Evolutionary conservation across 2,329 filamentous ascomycete genomes (phyloP).

Genomic region (Diaporthe caulivora): DNA sequence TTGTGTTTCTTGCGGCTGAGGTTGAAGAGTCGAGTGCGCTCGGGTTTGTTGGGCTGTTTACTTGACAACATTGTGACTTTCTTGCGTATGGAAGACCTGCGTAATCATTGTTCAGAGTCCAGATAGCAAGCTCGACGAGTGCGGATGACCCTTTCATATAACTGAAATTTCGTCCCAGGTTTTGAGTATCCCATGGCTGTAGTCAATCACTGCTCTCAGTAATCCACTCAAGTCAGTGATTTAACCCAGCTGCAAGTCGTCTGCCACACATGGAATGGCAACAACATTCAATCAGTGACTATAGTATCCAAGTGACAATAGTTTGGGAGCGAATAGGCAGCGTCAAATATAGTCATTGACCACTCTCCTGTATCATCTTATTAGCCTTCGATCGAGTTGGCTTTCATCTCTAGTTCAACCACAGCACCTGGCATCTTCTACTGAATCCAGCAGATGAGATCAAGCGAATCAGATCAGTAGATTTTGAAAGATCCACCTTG

Average conservation of each 20-base stretch:
- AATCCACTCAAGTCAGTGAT: not conserved
- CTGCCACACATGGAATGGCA: not conserved
- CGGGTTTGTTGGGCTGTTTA: not conserved
- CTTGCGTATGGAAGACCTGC: not conserved
- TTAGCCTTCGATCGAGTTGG: not conserved
- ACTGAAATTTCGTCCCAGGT: not conserved
- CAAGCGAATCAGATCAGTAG: not conserved
- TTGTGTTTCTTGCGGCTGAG: not conserved
- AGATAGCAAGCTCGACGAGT: not conserved
- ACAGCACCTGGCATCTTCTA: too few relatives aligned
- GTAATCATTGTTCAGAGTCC: accelerated
- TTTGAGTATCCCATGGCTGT: not conserved
- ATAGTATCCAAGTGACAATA: not conserved
- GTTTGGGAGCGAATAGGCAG: not conserved
- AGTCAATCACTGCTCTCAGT: not conserved
- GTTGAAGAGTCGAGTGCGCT: not conserved
- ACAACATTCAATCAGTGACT: not conserved
- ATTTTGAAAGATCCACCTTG: not conserved
- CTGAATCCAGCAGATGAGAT: too few relatives aligned
- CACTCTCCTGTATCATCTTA: not conserved
- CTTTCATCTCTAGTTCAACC: not conserved
- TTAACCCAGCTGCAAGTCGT: not conserved
- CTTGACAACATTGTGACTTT: not conserved
- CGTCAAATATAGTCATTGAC: not conserved
- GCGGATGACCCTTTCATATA: not conserved